Percentiles rank a stretch among this genome's conserved stretches.
phyloP scores from a whole-genome alignment of 2,329 filamentous ascomycete genomes.

The Monosporascus cannonballus region DNA sequence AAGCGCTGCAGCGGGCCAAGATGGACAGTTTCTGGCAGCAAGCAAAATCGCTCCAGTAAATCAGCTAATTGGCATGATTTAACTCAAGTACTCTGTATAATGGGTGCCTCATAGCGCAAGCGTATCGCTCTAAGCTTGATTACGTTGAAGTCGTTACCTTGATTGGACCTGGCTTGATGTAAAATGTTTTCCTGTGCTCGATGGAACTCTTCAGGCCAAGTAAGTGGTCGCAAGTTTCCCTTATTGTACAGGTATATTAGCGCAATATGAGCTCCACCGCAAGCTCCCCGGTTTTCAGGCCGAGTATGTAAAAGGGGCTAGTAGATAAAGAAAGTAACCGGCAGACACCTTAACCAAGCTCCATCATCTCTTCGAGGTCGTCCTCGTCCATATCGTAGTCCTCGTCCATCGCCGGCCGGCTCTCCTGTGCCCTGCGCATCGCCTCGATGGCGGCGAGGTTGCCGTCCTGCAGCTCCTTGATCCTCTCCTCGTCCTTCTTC shows the following conservation, averaged over 20 bases:
- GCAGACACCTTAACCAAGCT: slow-evolving; percentile 20
- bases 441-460: slow-evolving; percentile 27
- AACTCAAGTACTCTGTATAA: no score
- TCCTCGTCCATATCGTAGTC: slow-evolving; percentile 48
- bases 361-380: slow-evolving; percentile 51
- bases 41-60: slow-evolving; percentile 55
- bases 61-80: no score
- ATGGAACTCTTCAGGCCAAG: no score
- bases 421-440: slow-evolving; percentile 19
- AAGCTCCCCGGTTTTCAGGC: no score
- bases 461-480: slow-evolving; percentile 52
- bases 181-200: no score
- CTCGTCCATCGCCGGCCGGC: slow-evolving; percentile 22
- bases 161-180: no score
- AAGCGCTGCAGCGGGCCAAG: slow-evolving; percentile 71
- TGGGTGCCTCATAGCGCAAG: no score
- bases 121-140: no score
- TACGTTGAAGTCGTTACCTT: no score
- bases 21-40: slow-evolving; percentile 95
- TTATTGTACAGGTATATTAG: no score
- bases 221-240: no score
- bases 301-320: background rate
- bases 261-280: no score
- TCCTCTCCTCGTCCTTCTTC: slow-evolving; percentile 64
- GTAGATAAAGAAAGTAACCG: background rate